Conservation (phyloP, 2,329 filamentous ascomycete genomes). For the Aspergillus ochraceoroseus region DNA sequence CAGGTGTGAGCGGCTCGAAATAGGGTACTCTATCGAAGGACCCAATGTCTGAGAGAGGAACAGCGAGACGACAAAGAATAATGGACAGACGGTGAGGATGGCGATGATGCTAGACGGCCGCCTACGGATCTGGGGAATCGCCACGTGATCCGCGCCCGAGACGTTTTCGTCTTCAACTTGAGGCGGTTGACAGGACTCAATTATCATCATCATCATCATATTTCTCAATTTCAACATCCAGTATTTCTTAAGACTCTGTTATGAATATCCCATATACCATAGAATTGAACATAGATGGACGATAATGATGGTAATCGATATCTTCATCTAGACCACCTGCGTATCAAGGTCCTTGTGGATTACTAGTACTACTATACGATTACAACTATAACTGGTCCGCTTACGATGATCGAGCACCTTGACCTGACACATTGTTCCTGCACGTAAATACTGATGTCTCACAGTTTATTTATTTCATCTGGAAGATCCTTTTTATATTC, state of each 20-base stretch:
- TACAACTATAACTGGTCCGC: too few relatives aligned
- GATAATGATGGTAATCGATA: too few relatives aligned
- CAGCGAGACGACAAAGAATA: neutral
- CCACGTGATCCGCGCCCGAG: constrained; percentile 11
- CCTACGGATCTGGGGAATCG: neutral
- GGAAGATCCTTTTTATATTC: neutral
- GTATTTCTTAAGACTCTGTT: too few relatives aligned
- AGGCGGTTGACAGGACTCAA: too few relatives aligned
- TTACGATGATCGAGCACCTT: too few relatives aligned
- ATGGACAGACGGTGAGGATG: neutral
- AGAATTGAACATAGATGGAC: too few relatives aligned
- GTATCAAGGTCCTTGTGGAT: too few relatives aligned
- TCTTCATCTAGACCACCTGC: too few relatives aligned
- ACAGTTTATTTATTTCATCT: neutral
- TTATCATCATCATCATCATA: neutral
- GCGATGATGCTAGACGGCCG: neutral
- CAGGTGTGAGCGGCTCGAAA: neutral
- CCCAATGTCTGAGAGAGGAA: neutral
- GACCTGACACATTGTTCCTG: too few relatives aligned
- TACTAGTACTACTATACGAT: too few relatives aligned
- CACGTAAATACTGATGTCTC: neutral
- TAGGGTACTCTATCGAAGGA: neutral
- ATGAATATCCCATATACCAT: too few relatives aligned
- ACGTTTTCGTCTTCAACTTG: neutral
- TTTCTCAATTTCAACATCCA: too few relatives aligned